Evolutionary conservation across 495 filamentous ascomycete species (phyloP), one percentile per base, ranked within the genome.

Genomic region (Aspergillus mulundensis): DNA sequence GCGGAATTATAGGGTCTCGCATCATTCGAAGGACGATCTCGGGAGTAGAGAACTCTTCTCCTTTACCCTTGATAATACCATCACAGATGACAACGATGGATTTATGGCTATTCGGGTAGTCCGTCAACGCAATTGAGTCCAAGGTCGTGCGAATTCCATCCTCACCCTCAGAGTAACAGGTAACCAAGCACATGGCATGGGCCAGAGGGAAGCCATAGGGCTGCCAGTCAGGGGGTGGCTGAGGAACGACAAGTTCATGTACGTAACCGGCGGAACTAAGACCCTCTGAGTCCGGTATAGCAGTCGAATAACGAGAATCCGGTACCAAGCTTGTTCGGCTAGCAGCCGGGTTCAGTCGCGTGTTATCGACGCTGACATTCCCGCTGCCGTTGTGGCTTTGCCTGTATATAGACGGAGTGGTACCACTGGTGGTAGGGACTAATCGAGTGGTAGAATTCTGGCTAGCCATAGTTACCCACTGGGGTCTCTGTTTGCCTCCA

Each of bases 101-200:
- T 70, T 97, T 99, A 77, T 99, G 95, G 70, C 91, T 96, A 78
- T 97, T 97, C 7, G 95, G 95, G 61, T 97, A 99, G 66, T 99
- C 95, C 8, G 95, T 99, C 77, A 89, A 93, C 24, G 92, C 94
- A 69, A 99, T 86, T 0, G 95, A 97, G 71, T 99, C 92, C 18
- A 99, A 72, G 5, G 95, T 99, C 11, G 93, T 95, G 19, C 95
- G 85, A 46, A 99, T 80, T 61, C 91, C 95, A 21, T 94, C 84
- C 63, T 90, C 90, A 30, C 95, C 94, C 74, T 99, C 95, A 0
- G 95, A 99, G 67, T 99, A 99, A 56, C 91, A 93, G 10, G 95
- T 99, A 32, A 99, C 91, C 50, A 99, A 73, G 71, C 92, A 97
- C 58, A 99, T 89, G 1, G 88, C 76, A 70, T 99, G 94, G 15